Conservation (phyloP, 2,329 filamentous ascomycete species). For the Penicillium sclerotiorum region DNA sequence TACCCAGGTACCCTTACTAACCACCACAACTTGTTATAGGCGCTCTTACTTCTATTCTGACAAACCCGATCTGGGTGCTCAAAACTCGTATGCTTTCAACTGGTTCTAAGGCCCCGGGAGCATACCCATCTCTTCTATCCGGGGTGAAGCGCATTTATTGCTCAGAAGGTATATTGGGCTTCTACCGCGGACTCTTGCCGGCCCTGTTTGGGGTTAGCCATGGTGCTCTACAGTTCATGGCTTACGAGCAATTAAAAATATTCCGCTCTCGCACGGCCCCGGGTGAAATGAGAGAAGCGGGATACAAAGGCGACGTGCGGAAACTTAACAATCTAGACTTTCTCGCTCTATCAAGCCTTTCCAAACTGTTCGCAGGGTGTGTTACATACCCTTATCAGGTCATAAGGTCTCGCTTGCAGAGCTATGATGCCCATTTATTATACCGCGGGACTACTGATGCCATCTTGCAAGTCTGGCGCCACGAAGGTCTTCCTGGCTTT, state of each 20-base stretch:
- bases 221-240: conserved; percentile 92
- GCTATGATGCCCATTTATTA: conserved; percentile 74
- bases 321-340: conserved; percentile 73
- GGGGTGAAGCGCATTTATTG: conserved; percentile 69
- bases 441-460: conserved; percentile 77
- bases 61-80: conserved; percentile 97
- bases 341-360: conserved; percentile 74
- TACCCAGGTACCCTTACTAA: neutral
- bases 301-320: conserved; percentile 5
- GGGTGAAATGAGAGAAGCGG: conserved; percentile 27
- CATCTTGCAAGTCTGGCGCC: conserved; percentile 70
- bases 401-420: conserved; percentile 83
- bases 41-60: conserved; percentile 74
- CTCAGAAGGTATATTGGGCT: conserved; percentile 74
- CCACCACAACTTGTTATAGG: conserved; percentile 48
- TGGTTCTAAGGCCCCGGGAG: conserved; percentile 71
- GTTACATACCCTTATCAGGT: conserved; percentile 96
- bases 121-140: conserved; percentile 76
- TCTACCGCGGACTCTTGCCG: conserved; percentile 84
- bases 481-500: conserved; percentile 81
- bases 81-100: conserved; percentile 96
- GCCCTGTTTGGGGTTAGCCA: conserved; percentile 86
- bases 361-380: conserved; percentile 87
- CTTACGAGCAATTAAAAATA: conserved; percentile 77
- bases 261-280: conserved; percentile 54